Base-by-base conservation (phyloP, 2,329 filamentous ascomycete genomes). In the Didymella sp. region DNA sequence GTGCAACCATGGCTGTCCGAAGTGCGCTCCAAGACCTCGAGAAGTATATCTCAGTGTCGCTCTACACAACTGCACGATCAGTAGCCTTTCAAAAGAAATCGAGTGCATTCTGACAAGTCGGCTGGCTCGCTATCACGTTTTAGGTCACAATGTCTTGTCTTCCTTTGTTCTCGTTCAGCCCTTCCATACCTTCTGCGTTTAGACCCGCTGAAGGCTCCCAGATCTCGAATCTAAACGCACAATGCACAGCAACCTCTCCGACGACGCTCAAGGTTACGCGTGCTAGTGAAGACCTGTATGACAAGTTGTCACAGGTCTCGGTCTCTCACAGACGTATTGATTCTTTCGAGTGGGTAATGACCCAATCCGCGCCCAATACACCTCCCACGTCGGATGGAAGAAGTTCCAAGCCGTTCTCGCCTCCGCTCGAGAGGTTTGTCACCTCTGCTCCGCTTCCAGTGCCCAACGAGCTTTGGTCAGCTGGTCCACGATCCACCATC, bases 261-360 rank as follows among this genome's bases (percentile, higher is more conserved):
- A 27, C 17, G 12, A 45, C 41, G 6, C 33, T 42, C 8, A 17
- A 40, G 11, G 1, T 12, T 9, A 11, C 9, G 1, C 17, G 21
- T 6, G 13, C 11, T 3, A 7, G 3, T 30, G 53, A 51, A 4
- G 27, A n/a, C 13, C 35, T 30, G 8, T 56, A 56, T 17, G 53
- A 56, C 13, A 56, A 51, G 15, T 19, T 56, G n/a, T 46, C 53
- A 22, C 47, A 24, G 38, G 53, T 56, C 8, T 56, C 53, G 9
- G 42, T 56, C 17, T 51, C 53, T 21, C 53, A 56, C 42, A 56
- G 53, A 21, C 53, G 53, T 6, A 9, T 51, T 13, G 42, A 51
- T 30, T 56, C 53, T 8, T 56, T 56, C 21, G 53, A 56, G n/a
- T 56, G 53, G 53, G 47, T 51, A 3, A 50, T 56, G 53, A 41